These are phyloP conservation scores for Vicia sativa DNA, from an alignment of 306 rosid species.

Conservation along the genomic window DNA sequence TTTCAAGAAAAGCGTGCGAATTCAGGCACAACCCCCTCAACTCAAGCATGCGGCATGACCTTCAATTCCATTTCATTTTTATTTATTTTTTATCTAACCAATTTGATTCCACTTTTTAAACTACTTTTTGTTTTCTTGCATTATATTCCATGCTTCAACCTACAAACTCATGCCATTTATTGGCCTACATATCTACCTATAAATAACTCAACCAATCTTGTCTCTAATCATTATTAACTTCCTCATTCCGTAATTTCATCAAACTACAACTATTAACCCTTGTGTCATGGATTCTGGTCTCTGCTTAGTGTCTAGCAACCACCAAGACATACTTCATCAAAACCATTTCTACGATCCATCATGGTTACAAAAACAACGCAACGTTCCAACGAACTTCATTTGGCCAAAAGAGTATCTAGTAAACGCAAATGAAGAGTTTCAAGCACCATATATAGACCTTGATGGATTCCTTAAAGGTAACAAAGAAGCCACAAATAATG, in stretches of 20 bases:
- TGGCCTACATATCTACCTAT: background rate
- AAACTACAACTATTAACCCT: background rate
- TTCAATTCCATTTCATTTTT: background rate
- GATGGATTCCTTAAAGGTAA: slow-evolving; percentile 60
- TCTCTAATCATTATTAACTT: background rate
- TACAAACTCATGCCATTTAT: background rate
- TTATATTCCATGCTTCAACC: slow-evolving; percentile 18
- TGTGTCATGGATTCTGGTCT: slow-evolving; percentile 18
- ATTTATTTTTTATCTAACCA: background rate
- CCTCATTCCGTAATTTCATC: background rate
- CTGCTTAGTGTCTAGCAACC: slow-evolving; percentile 12
- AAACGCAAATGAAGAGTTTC: slow-evolving; percentile 46
- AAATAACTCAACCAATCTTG: background rate
- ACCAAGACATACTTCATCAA: slow-evolving; percentile 25
- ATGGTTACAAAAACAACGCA: slow-evolving; percentile 41
- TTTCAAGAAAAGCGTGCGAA: background rate
- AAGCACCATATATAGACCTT: slow-evolving; percentile 57
- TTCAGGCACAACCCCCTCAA: background rate
- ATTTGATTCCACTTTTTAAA: background rate
- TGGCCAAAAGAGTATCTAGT: slow-evolving; percentile 61
- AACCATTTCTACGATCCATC: slow-evolving; percentile 37
- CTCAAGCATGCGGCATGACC: slow-evolving; percentile 3
- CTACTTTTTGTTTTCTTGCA: background rate
- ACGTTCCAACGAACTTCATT: slow-evolving; percentile 48
- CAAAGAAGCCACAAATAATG: slow-evolving; percentile 36